Conservation (phyloP, 148 eudicot genomes). For the Heliamphora exappendiculata region DNA sequence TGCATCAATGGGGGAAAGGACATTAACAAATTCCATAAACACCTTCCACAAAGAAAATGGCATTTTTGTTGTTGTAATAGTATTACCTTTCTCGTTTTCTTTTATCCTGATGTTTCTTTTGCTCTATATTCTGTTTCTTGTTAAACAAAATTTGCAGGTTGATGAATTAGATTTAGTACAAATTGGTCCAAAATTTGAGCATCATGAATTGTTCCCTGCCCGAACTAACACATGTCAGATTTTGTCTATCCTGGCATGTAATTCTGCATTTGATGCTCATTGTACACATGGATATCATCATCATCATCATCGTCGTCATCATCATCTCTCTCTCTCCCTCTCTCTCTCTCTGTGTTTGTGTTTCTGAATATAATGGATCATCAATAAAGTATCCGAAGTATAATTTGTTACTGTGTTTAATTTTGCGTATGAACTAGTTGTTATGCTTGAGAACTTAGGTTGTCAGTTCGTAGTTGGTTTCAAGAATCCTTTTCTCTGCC, state of each 20-base stretch:
- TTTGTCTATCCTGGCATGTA: background rate
- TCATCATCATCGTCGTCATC: background rate
- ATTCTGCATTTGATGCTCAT: background rate
- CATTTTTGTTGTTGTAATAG: background rate
- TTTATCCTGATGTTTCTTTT: background rate
- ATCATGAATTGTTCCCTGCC: slow-evolving; percentile 78
- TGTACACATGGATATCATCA: background rate
- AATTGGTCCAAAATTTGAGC: slow-evolving; percentile 93
- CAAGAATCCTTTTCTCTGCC: background rate
- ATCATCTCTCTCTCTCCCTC: too few relatives aligned
- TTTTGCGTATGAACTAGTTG: too few relatives aligned
- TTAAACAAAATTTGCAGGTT: slow-evolving; percentile 65
- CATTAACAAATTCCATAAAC: background rate
- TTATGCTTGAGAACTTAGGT: background rate
- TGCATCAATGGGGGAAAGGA: background rate
- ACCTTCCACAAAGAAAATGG: background rate
- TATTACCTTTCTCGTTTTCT: background rate
- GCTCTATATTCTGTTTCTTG: slow-evolving; percentile 10
- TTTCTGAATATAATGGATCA: background rate
- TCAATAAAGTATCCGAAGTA: too few relatives aligned
- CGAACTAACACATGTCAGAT: slow-evolving; percentile 89
- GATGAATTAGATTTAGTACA: slow-evolving; percentile 81
- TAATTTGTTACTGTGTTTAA: too few relatives aligned
- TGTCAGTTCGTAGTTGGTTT: background rate
- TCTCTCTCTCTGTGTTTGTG: too few relatives aligned